Percentiles rank a stretch among this genome's conserved stretches.
Evolutionary conservation across 768 basidiomycete genomes (phyloP).

Genomic region (Trichaptum fuscoviolaceum): DNA sequence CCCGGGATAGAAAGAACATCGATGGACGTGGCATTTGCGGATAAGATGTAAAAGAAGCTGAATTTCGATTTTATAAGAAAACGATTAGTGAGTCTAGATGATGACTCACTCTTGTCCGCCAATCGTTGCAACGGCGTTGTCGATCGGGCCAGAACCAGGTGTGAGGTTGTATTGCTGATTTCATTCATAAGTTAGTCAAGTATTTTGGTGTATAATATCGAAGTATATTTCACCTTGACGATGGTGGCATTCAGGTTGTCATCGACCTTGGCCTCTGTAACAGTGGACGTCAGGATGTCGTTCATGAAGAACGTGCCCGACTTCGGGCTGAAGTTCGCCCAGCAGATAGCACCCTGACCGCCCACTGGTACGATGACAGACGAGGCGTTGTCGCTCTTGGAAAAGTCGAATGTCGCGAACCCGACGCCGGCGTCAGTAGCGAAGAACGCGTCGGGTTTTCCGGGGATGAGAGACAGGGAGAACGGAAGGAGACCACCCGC

Average conservation of each 20-base stretch:
- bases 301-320: slow-evolving; percentile 28
- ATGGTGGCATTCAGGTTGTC: slow-evolving; percentile 39
- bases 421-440: slow-evolving; percentile 24
- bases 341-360: slow-evolving; percentile 27
- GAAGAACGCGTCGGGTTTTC: slow-evolving; percentile 23
- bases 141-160: slow-evolving; percentile 15
- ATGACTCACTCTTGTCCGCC: slow-evolving; percentile 16
- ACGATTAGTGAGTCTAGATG: not conserved
- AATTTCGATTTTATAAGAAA: not conserved
- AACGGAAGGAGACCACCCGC: slow-evolving; percentile 43
- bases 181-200: not conserved
- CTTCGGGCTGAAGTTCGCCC: slow-evolving; percentile 24
- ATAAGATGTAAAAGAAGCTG: slow-evolving; percentile 38
- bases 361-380: slow-evolving; percentile 16
- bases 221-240: slow-evolving; percentile 30
- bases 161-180: slow-evolving; percentile 20
- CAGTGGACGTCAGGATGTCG: slow-evolving; percentile 22
- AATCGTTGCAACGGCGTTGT: slow-evolving; percentile 18
- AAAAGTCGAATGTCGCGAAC: slow-evolving; percentile 26
- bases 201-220: not conserved
- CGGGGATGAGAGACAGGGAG: slow-evolving; percentile 34
- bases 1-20: slow-evolving; percentile 35
- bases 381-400: slow-evolving; percentile 15
- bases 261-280: slow-evolving; percentile 44
- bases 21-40: slow-evolving; percentile 33